Evolutionary conservation across 2,329 filamentous ascomycete species (phyloP).

Genomic region (Raffaelea ambrosiae): DNA sequence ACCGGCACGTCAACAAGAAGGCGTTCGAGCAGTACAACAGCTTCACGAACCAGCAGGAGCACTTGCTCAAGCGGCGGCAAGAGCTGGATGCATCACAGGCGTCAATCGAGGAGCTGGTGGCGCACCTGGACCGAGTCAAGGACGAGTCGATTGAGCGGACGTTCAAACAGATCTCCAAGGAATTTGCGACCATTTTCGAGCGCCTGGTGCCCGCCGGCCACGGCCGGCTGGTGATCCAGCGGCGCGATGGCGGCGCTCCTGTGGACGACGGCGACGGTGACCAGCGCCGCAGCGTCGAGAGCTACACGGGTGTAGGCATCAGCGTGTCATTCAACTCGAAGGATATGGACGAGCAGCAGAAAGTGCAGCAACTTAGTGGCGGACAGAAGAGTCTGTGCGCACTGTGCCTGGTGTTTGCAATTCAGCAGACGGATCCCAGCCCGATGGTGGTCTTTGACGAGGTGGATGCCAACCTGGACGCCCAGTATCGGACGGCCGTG

Average conservation of each 20-base stretch:
- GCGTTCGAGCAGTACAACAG: slow-evolving; percentile 98
- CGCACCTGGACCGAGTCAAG: slow-evolving; percentile 87
- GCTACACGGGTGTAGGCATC: slow-evolving; percentile 93
- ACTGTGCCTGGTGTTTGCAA: slow-evolving; percentile 96
- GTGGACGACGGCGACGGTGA: slow-evolving; percentile 55
- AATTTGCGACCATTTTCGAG: slow-evolving; percentile 89
- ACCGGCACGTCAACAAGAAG: slow-evolving; percentile 98
- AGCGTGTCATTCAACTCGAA: slow-evolving; percentile 98
- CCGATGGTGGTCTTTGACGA: slow-evolving; percentile 99
- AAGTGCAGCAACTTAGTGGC: slow-evolving; percentile 93
- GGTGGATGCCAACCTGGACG: slow-evolving; percentile 95
- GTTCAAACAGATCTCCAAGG: slow-evolving; percentile 93
- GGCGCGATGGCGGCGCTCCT: slow-evolving; percentile 71
- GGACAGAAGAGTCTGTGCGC: slow-evolving; percentile 98
- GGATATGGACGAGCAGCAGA: slow-evolving; percentile 88
- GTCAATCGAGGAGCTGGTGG: slow-evolving; percentile 87
- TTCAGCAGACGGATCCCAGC: slow-evolving; percentile 92
- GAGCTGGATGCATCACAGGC: slow-evolving; percentile 81
- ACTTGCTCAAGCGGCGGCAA: slow-evolving; percentile 71
- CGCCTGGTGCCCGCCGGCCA: slow-evolving; percentile 90
- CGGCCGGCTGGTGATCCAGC: slow-evolving; percentile 85
- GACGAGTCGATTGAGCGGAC: slow-evolving; percentile 97
- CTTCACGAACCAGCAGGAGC: slow-evolving; percentile 87
- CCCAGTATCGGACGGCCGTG: slow-evolving; percentile 94
- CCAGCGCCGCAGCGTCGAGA: slow-evolving; percentile 71